These are phyloP conservation scores for Mucor saturninus DNA, from an alignment of 371 early-diverging fungal species.

Conservation along the genomic window DNA sequence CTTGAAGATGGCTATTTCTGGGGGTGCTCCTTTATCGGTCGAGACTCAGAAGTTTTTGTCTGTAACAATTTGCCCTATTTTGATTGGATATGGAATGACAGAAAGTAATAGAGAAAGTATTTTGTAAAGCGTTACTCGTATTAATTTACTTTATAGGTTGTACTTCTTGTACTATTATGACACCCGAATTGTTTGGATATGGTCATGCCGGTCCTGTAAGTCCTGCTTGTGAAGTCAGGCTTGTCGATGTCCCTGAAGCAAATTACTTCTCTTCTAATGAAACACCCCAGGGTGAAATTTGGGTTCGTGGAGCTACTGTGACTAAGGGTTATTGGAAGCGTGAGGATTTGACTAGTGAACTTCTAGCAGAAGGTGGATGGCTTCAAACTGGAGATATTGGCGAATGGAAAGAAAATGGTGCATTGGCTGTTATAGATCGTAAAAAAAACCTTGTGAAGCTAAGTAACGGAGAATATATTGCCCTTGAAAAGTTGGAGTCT, in stretches of 20 bases:
- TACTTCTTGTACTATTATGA: conserved; percentile 63
- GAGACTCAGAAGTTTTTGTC: conserved; percentile 76
- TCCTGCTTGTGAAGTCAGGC: conserved; percentile 80
- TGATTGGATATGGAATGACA: conserved; percentile 73
- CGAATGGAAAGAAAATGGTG: conserved; percentile 67
- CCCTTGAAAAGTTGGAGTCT: conserved; percentile 95
- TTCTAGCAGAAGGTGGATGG: conserved; percentile 81
- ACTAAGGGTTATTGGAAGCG: conserved; percentile 72
- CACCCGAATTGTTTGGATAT: conserved; percentile 55
- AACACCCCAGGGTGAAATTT: conserved; percentile 81
- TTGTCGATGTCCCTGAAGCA: conserved; percentile 83
- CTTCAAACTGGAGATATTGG: conserved; percentile 91
- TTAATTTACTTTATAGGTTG: conserved; percentile 18
- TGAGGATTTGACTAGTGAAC: conserved; percentile 68
- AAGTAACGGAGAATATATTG: conserved; percentile 94
- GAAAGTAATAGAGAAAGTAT: conserved; percentile 18
- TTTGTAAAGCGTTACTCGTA: background rate
- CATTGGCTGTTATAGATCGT: conserved; percentile 73
- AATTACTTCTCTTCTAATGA: conserved; percentile 69
- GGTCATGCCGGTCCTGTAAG: conserved; percentile 81
- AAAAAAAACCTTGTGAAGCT: conserved; percentile 78
- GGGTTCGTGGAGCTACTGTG: conserved; percentile 76
- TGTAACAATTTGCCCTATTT: conserved; percentile 67
- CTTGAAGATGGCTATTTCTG: conserved; percentile 72
- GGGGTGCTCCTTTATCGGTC: conserved; percentile 79